Percentiles rank a stretch among this genome's conserved stretches.
These are phyloP conservation scores for Aspergillus novofumigatus DNA, from an alignment of 2,329 filamentous ascomycete genomes.

Conservation along the genomic window DNA sequence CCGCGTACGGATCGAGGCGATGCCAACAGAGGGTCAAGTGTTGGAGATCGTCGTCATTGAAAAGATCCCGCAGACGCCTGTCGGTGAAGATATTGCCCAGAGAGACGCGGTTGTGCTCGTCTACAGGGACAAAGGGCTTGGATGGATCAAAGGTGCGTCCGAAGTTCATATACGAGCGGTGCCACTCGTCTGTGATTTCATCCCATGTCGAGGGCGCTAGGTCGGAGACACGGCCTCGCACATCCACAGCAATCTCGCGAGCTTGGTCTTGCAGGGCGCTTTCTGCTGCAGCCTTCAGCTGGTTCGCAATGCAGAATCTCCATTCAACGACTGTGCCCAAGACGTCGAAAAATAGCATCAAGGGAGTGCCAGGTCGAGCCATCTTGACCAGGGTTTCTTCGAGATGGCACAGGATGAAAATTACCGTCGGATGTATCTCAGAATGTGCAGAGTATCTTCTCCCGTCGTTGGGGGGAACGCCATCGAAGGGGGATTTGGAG, in stretches of 20 bases:
- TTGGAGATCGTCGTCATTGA: constrained; percentile 8
- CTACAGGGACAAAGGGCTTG: constrained; percentile 14
- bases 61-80: constrained; percentile 5
- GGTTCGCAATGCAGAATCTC: constrained; percentile 12
- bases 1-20: constrained; percentile 62
- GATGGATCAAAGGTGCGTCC: constrained; percentile 11
- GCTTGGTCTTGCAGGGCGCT: constrained; percentile 5
- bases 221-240: constrained; percentile 4
- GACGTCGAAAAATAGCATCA: constrained; percentile 14
- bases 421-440: too few species aligned
- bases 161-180: constrained; percentile 14
- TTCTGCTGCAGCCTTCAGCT: constrained; percentile 9
- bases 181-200: constrained; percentile 12
- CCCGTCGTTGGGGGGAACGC: too few species aligned
- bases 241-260: neutral
- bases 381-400: constrained; percentile 2
- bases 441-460: too few species aligned
- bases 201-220: constrained; percentile 10
- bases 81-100: constrained; percentile 6
- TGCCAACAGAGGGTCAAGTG: constrained; percentile 64
- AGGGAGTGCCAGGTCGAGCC: constrained; percentile 1
- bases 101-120: constrained; percentile 13
- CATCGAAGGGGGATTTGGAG: too few species aligned
- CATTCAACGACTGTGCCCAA: constrained; percentile 16
- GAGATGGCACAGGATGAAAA: neutral